These are phyloP conservation scores for Imleria badia DNA, from an alignment of 768 basidiomycete species.

Conservation along the genomic window DNA sequence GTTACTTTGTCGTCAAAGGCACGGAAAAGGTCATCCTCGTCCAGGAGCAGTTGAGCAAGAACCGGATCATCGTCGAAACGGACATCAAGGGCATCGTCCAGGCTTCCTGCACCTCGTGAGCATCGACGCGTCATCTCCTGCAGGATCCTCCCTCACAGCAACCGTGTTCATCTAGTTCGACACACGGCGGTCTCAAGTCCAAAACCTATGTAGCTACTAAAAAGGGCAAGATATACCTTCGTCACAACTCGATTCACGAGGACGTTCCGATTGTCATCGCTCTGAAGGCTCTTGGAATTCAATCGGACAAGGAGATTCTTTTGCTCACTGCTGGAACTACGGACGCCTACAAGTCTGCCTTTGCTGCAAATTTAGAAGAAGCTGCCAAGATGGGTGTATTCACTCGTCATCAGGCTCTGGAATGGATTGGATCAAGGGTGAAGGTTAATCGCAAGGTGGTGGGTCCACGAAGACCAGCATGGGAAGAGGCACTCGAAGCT, in stretches of 20 bases:
- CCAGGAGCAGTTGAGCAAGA: constrained; percentile 98
- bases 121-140: constrained; percentile 11
- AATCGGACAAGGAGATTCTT: constrained; percentile 97
- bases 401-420: constrained; percentile 90
- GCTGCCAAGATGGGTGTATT: constrained; percentile 89
- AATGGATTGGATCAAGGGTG: constrained; percentile 92
- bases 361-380: constrained; percentile 92
- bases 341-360: constrained; percentile 81
- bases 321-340: constrained; percentile 90
- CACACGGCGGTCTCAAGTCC: constrained; percentile 85
- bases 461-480: constrained; percentile 79
- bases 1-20: constrained; percentile 98
- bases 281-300: constrained; percentile 93
- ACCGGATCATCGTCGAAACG: constrained; percentile 97
- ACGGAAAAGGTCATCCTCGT: constrained; percentile 99
- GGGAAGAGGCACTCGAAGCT: constrained; percentile 95
- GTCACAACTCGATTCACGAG: constrained; percentile 97
- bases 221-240: constrained; percentile 91
- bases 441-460: constrained; percentile 81
- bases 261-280: constrained; percentile 96
- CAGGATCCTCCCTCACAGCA: constrained; percentile 7
- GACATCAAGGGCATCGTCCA: constrained; percentile 91
- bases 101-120: constrained; percentile 95
- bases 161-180: constrained; percentile 49
- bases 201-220: constrained; percentile 98